Percentiles rank a stretch among this genome's conserved stretches.
These are phyloP conservation scores for Ochromonas danica DNA, from an alignment of 108 stramenopile genomes.

Conservation along the genomic window DNA sequence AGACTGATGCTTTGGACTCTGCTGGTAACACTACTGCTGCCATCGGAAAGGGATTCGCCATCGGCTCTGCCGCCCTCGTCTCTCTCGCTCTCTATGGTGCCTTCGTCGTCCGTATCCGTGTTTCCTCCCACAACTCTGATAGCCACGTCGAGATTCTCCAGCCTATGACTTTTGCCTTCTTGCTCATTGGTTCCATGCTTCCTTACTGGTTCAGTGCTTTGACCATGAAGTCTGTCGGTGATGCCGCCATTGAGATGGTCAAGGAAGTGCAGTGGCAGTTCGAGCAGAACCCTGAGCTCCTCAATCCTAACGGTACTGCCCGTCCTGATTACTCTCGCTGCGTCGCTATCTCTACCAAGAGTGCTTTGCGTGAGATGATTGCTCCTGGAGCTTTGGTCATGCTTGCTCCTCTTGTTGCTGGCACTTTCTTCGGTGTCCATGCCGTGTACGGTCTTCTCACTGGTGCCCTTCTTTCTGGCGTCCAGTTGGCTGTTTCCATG, in stretches of 20 bases:
- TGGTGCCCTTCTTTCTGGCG: constrained; percentile 79
- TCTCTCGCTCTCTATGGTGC: constrained; percentile 94
- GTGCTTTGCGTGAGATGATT: constrained; percentile 90
- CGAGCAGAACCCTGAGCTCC: constrained; percentile 65
- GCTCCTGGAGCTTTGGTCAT: constrained; percentile 94
- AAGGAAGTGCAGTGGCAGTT: constrained; percentile 96
- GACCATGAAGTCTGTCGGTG: constrained; percentile 98
- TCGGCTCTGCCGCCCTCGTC: constrained; percentile 97
- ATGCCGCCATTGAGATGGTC: constrained; percentile 96
- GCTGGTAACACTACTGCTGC: constrained; percentile 99
- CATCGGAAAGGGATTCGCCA: constrained; percentile 98
- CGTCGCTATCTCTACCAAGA: constrained; percentile 91
- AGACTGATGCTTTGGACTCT: constrained; percentile 96
- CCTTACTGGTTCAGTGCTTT: constrained; percentile 97
- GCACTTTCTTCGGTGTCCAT: constrained; percentile 90
- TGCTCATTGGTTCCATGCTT: constrained; percentile 95
- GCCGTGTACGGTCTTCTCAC: constrained; percentile 92
- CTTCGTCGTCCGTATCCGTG: constrained; percentile 88
- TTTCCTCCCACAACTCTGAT: constrained; percentile 60
- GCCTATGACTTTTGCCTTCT: constrained; percentile 89
- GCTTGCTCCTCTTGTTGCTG: constrained; percentile 90
- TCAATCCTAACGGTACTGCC: constrained; percentile 43
- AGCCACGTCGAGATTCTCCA: constrained; percentile 84
- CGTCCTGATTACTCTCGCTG: constrained; percentile 64
- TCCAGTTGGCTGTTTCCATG: constrained; percentile 94